phyloP scores from a whole-genome alignment of 768 basidiomycete species.

The Harrya chromipes region DNA sequence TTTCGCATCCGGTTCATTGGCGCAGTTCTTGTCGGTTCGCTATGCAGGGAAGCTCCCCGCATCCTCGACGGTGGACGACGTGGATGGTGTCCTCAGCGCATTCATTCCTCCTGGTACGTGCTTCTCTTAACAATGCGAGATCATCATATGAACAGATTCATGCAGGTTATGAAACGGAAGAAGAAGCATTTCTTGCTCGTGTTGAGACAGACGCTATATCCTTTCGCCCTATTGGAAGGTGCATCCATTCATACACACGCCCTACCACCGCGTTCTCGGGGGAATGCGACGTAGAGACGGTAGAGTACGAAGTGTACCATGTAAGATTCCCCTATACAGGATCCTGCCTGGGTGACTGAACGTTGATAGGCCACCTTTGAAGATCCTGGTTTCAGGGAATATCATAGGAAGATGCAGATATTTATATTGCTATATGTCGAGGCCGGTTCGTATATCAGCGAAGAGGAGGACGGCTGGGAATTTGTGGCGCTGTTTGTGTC shows the following conservation, averaged over 20 bases:
- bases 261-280: slow-evolving; percentile 41
- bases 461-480: slow-evolving; percentile 93
- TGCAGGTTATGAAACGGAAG: slow-evolving; percentile 68
- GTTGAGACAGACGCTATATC: slow-evolving; percentile 75
- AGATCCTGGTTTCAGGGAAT: slow-evolving; percentile 86
- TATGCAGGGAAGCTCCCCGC: slow-evolving; percentile 65
- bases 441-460: slow-evolving; percentile 90
- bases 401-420: slow-evolving; percentile 89
- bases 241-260: slow-evolving; percentile 77
- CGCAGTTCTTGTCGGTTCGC: slow-evolving; percentile 66
- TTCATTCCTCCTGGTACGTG: slow-evolving; percentile 70
- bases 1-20: slow-evolving; percentile 85
- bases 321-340: slow-evolving; percentile 43
- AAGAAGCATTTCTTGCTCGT: slow-evolving; percentile 59
- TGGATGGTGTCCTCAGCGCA: slow-evolving; percentile 69
- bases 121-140: neutral
- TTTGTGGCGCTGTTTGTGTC: slow-evolving; percentile 77
- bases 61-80: slow-evolving; percentile 78
- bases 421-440: slow-evolving; percentile 96
- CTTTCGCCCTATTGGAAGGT: slow-evolving; percentile 76
- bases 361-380: slow-evolving; percentile 68
- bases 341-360: slow-evolving; percentile 2
- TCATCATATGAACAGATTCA: neutral
- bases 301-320: slow-evolving; percentile 89
- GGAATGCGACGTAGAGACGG: slow-evolving; percentile 57